Percentiles rank a stretch among this genome's conserved stretches.
These are phyloP conservation scores for Parasitella parasitica DNA, from an alignment of 371 early-diverging fungal species.

Conservation along the genomic window DNA sequence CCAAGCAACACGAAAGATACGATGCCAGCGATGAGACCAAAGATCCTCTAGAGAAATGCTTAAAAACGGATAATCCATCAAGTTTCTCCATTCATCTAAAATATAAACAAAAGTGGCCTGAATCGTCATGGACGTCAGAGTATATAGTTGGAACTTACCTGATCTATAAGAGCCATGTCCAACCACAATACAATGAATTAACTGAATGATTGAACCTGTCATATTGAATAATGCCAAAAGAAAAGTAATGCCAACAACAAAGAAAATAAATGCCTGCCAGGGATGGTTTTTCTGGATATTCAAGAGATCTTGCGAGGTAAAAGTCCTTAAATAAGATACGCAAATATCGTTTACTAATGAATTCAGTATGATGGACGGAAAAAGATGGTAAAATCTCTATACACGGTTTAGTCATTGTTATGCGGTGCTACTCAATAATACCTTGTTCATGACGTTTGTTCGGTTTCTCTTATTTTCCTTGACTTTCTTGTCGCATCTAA, in stretches of 20 bases:
- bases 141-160: conserved; percentile 5
- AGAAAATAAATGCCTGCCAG: neutral
- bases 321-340: conserved; percentile 8
- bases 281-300: neutral
- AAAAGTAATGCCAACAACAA: neutral
- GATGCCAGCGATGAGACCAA: conserved; percentile 24
- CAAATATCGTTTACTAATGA: conserved; percentile 2
- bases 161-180: conserved; percentile 8
- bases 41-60: conserved; percentile 5
- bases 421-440: no score
- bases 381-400: conserved; percentile 18
- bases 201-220: conserved; percentile 7
- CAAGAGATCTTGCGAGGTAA: conserved; percentile 6
- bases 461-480: neutral
- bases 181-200: neutral
- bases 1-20: conserved; percentile 13
- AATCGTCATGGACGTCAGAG: no score
- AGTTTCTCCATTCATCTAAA: conserved; percentile 16
- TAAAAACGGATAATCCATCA: conserved; percentile 12
- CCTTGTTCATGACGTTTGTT: neutral
- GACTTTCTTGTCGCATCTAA: neutral
- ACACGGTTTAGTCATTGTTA: neutral
- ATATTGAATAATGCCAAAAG: conserved; percentile 7
- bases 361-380: conserved; percentile 7
- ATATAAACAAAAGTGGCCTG: no score